Evolutionary conservation across 345 rosid species (phyloP).

Genomic region (Salix arbutifolia): DNA sequence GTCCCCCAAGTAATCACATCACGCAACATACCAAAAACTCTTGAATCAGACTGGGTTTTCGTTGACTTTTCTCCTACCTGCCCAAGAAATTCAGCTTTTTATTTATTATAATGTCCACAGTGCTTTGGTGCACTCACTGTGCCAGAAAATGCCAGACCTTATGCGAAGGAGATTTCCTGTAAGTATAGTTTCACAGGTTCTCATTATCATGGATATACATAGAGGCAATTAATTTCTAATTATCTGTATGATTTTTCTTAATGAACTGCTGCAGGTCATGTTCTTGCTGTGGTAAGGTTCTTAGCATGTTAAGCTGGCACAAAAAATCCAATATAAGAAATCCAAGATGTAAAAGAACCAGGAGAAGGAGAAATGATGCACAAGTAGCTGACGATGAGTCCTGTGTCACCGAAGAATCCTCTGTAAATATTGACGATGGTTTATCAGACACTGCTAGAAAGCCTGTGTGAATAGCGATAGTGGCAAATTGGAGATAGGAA

Average conservation of each 20-base stretch:
- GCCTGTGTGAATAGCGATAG: background rate
- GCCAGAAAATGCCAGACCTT: background rate
- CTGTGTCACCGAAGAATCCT: background rate
- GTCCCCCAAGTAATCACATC: background rate
- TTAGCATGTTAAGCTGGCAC: background rate
- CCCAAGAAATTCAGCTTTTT: too few species aligned
- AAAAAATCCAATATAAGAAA: background rate
- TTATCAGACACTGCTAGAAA: background rate
- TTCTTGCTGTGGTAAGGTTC: background rate
- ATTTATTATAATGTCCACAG: background rate
- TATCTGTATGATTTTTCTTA: background rate
- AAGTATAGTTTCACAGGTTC: background rate
- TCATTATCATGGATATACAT: too few species aligned
- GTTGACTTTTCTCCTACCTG: background rate
- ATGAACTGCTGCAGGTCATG: background rate
- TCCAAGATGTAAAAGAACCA: background rate
- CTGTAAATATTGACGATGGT: background rate
- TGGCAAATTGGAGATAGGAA: background rate
- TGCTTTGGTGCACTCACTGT: conserved; percentile 1
- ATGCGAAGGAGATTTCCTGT: background rate
- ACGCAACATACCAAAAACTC: background rate
- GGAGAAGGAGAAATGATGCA: background rate
- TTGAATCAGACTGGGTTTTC: background rate
- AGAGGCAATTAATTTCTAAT: background rate
- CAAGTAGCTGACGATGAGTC: background rate